Evolutionary conservation across 1,284 basidiomycete genomes (phyloP).

Genomic region (Ganoderma lucidum): DNA sequence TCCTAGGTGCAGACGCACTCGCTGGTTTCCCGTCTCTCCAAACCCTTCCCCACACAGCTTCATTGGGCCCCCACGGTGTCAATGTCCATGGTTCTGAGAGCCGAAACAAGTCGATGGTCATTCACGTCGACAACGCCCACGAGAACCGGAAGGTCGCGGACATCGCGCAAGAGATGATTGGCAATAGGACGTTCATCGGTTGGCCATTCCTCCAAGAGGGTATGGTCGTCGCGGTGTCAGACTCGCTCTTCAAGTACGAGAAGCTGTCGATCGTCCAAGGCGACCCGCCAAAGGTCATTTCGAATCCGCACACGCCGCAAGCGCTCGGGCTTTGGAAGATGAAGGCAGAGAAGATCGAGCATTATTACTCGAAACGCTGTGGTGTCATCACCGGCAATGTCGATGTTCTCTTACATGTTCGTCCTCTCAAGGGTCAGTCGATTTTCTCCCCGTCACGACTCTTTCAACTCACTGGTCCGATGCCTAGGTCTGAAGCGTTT

Average conservation of each 20-base stretch:
- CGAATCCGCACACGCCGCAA: slow-evolving; percentile 75
- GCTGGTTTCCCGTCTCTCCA: slow-evolving; percentile 97
- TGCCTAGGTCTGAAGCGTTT: slow-evolving; percentile 82
- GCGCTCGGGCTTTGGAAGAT: slow-evolving; percentile 77
- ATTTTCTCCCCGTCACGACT: slow-evolving; percentile 1
- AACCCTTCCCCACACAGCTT: slow-evolving; percentile 84
- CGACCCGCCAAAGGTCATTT: slow-evolving; percentile 64
- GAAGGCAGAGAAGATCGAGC: slow-evolving; percentile 84
- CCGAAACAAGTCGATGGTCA: slow-evolving; percentile 91
- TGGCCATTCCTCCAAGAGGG: slow-evolving; percentile 99
- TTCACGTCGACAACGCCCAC: slow-evolving; percentile 83
- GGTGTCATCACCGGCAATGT: slow-evolving; percentile 89
- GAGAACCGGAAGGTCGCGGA: slow-evolving; percentile 76
- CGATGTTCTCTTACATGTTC: slow-evolving; percentile 84
- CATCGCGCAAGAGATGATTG: slow-evolving; percentile 80
- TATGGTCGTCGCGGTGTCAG: slow-evolving; percentile 86
- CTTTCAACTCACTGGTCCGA: slow-evolving; percentile 5
- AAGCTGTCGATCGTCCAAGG: slow-evolving; percentile 65
- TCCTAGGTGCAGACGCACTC: slow-evolving; percentile 85
- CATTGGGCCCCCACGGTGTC: slow-evolving; percentile 87
- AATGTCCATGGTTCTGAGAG: slow-evolving; percentile 94
- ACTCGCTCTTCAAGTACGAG: slow-evolving; percentile 90
- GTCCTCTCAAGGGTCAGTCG: slow-evolving; percentile 83
- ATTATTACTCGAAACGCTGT: slow-evolving; percentile 88
- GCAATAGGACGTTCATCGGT: slow-evolving; percentile 80